A percentile compares a stretch with the other conserved stretches of the same genome.
phyloP scores from a whole-genome alignment of 129 eudicot species.

The Chrysanthemum lavandulifolium region DNA sequence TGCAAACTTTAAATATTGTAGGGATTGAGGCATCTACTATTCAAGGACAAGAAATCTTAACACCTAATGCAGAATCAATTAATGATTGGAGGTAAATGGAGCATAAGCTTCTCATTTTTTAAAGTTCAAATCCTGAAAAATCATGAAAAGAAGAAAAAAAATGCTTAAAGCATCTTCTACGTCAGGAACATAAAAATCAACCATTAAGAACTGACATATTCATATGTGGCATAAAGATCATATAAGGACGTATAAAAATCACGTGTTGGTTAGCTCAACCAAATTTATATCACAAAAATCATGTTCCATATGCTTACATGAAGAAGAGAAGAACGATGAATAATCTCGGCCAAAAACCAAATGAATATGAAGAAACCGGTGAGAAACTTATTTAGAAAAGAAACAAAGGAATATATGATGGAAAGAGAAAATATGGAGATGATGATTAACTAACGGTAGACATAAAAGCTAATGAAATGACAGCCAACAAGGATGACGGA shows the following conservation, averaged over 20 bases:
- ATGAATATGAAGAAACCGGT: background rate
- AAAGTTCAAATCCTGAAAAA: conserved; percentile 22
- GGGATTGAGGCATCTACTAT: too few relatives aligned
- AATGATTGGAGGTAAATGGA: background rate
- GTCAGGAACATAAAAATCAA: background rate
- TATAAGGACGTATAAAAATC: background rate
- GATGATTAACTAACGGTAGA: conserved; percentile 9
- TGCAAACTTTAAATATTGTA: too few relatives aligned
- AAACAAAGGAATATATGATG: conserved; percentile 23
- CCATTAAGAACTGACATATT: background rate
- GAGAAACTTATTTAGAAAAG: conserved; percentile 17
- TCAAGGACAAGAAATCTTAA: background rate
- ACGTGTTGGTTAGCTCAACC: conserved; percentile 13
- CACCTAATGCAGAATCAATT: conserved; percentile 3
- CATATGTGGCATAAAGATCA: background rate
- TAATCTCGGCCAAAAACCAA: conserved; percentile 8
- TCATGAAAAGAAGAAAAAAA: background rate
- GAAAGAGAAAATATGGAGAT: conserved; percentile 16
- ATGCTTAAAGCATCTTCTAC: conserved; percentile 12
- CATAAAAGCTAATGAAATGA: conserved; percentile 16
- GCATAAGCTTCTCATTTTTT: conserved; percentile 4
- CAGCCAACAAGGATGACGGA: conserved; percentile 14
- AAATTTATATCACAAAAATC: background rate
- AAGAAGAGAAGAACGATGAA: conserved; percentile 14
- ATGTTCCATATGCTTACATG: background rate